Conservation (phyloP, 768 basidiomycete genomes). For the Termitomyces sp. region DNA sequence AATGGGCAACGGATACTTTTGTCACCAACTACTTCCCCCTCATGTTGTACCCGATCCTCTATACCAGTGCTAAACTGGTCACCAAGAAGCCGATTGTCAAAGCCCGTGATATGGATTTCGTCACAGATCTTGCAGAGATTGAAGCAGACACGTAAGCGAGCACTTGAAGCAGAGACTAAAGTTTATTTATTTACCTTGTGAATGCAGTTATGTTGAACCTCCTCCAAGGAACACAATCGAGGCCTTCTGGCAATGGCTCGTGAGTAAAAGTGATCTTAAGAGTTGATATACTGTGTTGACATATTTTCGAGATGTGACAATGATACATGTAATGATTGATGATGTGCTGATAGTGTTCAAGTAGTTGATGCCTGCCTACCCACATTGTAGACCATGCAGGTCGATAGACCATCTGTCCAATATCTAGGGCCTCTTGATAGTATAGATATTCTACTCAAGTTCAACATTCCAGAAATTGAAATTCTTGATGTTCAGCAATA, state of each 20-base stretch:
- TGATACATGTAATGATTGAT: no score
- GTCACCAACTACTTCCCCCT: constrained; percentile 80
- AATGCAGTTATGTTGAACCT: constrained; percentile 53
- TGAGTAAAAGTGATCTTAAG: constrained; percentile 29
- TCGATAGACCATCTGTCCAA: neutral
- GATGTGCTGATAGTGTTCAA: no score
- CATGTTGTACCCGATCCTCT: constrained; percentile 68
- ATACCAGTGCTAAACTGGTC: constrained; percentile 51
- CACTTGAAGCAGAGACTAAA: neutral
- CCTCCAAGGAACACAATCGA: constrained; percentile 64
- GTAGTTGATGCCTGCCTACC: no score
- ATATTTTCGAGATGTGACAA: neutral
- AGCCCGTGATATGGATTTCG: constrained; percentile 82
- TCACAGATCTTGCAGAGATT: constrained; percentile 60
- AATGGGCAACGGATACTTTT: constrained; percentile 53
- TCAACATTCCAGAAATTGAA: constrained; percentile 4
- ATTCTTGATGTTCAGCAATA: constrained; percentile 14
- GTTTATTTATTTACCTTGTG: neutral
- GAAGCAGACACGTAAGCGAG: constrained; percentile 52
- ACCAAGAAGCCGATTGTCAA: constrained; percentile 41
- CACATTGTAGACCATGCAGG: neutral
- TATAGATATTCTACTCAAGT: neutral
- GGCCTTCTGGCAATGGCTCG: constrained; percentile 76
- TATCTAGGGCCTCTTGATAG: neutral
- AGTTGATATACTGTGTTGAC: neutral